Evolutionary conservation across 495 filamentous ascomycete species (phyloP), one percentile per base, ranked within the genome.

Genomic region (Chaetomium cochliodes): DNA sequence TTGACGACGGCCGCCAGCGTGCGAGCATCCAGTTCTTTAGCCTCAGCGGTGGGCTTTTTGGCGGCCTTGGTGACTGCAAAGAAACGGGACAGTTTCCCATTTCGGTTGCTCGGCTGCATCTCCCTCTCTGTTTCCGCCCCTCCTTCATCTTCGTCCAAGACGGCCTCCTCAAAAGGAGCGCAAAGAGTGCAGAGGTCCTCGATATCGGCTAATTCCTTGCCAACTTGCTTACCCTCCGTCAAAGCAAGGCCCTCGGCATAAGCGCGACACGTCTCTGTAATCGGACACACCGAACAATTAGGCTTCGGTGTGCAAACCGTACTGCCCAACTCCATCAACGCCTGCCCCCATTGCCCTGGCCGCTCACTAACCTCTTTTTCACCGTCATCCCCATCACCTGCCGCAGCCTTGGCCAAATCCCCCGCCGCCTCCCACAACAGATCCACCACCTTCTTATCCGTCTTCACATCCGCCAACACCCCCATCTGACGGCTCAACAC

Each of bases 281-380:
- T 67, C 0, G 80, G 79, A 64, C 80, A 82, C 23, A 16, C 52
- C 9, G 65, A 60, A 58, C 80, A 82, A 22, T 76, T 74, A 8
- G 80, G 80, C 61, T 77, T 80, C 8, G 80, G 78, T n/a, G 73
- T 75, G 51, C 80, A 82, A 1, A 82, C 61, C 5, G 80, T 82
- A 57, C 78, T 80, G 13, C 80, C 80, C 26, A 82, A 67, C 64
- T 82, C 80, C 80, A 82, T 82, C 16, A 82, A 50, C 49, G 76
- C 80, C 53, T 82, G 80, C 12, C 80, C 80, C 80, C 79, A 81
- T 54, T 63, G 55, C 15, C 80, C 80, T 0, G 80, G 78, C 42
- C 73, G 57, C 28, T 79, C 77, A 58, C 73, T 78, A 2, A 67
- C 55, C 6, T n/a, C 49, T 0, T 30, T 30, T 3, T 30, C 28